Percentiles rank a stretch among this genome's conserved stretches.
Conservation (phyloP, 805 yeast genomes). For the Saturnispora gosingensis region DNA sequence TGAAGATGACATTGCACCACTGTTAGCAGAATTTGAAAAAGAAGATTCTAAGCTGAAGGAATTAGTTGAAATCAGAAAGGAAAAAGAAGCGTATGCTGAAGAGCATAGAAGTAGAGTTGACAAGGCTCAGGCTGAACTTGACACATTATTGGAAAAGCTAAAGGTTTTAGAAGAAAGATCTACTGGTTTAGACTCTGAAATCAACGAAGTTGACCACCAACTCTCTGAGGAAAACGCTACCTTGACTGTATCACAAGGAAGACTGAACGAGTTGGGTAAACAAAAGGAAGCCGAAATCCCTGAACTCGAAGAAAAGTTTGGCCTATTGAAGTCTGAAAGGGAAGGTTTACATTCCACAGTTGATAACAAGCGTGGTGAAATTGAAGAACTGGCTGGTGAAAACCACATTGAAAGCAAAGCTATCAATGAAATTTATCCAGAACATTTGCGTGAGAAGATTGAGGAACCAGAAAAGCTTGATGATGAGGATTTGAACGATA, state of each 20-base stretch:
- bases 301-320: conserved; percentile 22
- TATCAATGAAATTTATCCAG: conserved; percentile 43
- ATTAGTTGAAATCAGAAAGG: conserved; percentile 42
- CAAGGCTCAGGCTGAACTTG: conserved; percentile 32
- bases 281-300: conserved; percentile 21
- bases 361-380: conserved; percentile 26
- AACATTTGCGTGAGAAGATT: conserved; percentile 36
- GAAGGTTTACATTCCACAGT: conserved; percentile 34
- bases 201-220: conserved; percentile 5
- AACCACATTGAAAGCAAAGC: conserved; percentile 35
- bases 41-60: conserved; percentile 43
- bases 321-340: conserved; percentile 33
- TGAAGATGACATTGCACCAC: conserved; percentile 46
- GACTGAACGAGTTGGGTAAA: conserved; percentile 5
- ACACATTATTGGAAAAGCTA: conserved; percentile 36
- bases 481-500: conserved; percentile 23
- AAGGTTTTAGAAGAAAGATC: conserved; percentile 34
- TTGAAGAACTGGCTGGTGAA: conserved; percentile 30
- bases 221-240: conserved; percentile 25
- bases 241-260: conserved; percentile 19
- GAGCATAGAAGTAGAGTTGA: conserved; percentile 39
- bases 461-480: conserved; percentile 18
- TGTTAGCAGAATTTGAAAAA: conserved; percentile 39
- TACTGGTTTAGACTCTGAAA: conserved; percentile 31
- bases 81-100: conserved; percentile 34